Conservation (phyloP, 176 grass and related monocot genomes). For the Oryza nivara region DNA sequence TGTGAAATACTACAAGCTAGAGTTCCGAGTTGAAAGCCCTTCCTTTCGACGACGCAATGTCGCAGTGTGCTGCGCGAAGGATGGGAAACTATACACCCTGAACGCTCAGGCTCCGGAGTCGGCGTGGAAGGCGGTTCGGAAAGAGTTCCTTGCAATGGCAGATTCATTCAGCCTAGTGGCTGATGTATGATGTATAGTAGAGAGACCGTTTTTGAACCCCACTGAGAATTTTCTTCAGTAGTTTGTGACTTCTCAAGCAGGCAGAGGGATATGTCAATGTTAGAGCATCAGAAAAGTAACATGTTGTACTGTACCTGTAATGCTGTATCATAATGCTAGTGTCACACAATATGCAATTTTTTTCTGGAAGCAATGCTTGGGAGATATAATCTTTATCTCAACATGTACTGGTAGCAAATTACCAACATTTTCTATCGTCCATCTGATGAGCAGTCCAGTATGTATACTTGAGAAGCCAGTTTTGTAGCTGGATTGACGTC, state of each 20-base stretch:
- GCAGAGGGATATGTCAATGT: background rate
- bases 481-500: too few relatives aligned
- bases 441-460: background rate
- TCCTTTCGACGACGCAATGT: slow-evolving; percentile 77
- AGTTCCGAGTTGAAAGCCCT: slow-evolving; percentile 73
- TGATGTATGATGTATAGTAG: slow-evolving; percentile 33
- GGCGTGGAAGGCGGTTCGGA: slow-evolving; percentile 51
- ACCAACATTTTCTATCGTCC: background rate
- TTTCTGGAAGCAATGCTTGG: background rate
- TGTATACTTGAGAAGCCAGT: too few relatives aligned
- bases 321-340: background rate
- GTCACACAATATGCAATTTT: background rate
- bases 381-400: background rate
- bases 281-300: slow-evolving; percentile 25
- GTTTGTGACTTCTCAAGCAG: background rate
- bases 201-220: slow-evolving; percentile 32
- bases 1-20: slow-evolving; percentile 88
- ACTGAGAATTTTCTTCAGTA: background rate
- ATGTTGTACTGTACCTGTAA: background rate
- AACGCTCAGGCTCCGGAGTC: slow-evolving; percentile 87
- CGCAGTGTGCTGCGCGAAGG: slow-evolving; percentile 69
- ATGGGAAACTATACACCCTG: slow-evolving; percentile 83
- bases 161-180: slow-evolving; percentile 75
- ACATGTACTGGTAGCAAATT: background rate
- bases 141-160: slow-evolving; percentile 72